A percentile compares a stretch with the other conserved stretches of the same genome.
These are phyloP conservation scores for Phytopythium montanum DNA, from an alignment of 352 stramenopile genomes.

Conservation along the genomic window DNA sequence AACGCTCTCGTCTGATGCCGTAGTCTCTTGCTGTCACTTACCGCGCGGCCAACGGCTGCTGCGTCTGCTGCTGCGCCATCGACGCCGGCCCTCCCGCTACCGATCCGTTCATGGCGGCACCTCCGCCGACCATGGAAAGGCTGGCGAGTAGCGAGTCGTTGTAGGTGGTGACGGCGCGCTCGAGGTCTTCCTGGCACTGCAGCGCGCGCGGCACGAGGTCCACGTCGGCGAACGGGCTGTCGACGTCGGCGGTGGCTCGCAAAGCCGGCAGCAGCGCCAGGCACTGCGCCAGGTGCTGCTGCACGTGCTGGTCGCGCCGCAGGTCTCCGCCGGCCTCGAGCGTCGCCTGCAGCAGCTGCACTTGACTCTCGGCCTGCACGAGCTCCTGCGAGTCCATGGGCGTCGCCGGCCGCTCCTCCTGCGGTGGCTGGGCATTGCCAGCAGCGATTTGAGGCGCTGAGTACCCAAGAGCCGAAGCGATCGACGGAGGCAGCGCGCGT, in stretches of 20 bases:
- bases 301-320: slow-evolving; percentile 26
- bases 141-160: slow-evolving; percentile 37
- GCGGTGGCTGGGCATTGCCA: slow-evolving; percentile 8
- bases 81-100: not conserved
- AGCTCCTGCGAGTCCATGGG: slow-evolving; percentile 38
- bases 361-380: slow-evolving; percentile 26
- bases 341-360: slow-evolving; percentile 21
- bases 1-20: not conserved
- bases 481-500: slow-evolving; percentile 9
- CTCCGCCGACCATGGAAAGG: slow-evolving; percentile 12
- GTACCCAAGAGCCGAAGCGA: slow-evolving; percentile 11
- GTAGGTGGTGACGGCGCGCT: slow-evolving; percentile 28
- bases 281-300: slow-evolving; percentile 33
- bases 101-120: not conserved
- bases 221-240: slow-evolving; percentile 32
- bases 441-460: slow-evolving; percentile 7
- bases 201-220: slow-evolving; percentile 37
- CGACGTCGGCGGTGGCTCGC: slow-evolving; percentile 26
- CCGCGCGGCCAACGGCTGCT: slow-evolving; percentile 3
- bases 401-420: slow-evolving; percentile 12
- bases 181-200: slow-evolving; percentile 39
- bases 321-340: slow-evolving; percentile 23
- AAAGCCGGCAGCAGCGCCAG: slow-evolving; percentile 25
- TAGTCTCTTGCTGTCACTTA: not conserved
- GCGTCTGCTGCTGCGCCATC: slow-evolving; percentile 7